A percentile compares a stretch with the other conserved stretches of the same genome.
phyloP scores from a whole-genome alignment of 1,284 basidiomycete genomes.

The Sphagnurus paluster region DNA sequence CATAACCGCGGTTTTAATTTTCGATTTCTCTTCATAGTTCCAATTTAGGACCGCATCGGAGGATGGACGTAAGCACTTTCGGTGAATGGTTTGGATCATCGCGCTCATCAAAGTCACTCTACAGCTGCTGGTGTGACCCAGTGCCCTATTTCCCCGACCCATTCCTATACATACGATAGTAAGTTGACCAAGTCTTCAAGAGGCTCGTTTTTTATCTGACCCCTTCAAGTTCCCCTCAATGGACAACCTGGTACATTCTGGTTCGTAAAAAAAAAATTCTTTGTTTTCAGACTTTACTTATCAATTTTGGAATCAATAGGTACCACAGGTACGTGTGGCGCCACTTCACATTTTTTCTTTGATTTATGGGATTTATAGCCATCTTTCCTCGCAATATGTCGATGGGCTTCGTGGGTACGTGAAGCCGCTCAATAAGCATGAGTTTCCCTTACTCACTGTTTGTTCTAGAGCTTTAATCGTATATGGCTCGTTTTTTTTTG shows the following conservation, averaged over 20 bases:
- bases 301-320: neutral
- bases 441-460: neutral
- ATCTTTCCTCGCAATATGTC: slow-evolving; percentile 13
- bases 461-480: slow-evolving; percentile 13
- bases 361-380: slow-evolving; percentile 1
- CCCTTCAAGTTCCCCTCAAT: slow-evolving; percentile 12
- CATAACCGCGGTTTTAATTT: no score
- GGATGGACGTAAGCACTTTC: slow-evolving; percentile 13
- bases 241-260: slow-evolving; percentile 19
- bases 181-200: neutral
- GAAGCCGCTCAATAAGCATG: neutral
- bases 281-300: no score
- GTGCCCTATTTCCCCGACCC: slow-evolving; percentile 38
- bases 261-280: neutral
- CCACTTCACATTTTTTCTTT: neutral
- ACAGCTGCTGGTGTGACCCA: slow-evolving; percentile 29
- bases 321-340: slow-evolving; percentile 14
- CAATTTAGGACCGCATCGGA: no score
- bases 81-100: neutral
- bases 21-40: no score
- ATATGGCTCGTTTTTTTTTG: slow-evolving; percentile 10
- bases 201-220: neutral
- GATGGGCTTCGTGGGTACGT: slow-evolving; percentile 21
- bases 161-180: slow-evolving; percentile 31
- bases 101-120: neutral